Base-by-base conservation (phyloP, 768 basidiomycete genomes). In the Agrocybe praecox region DNA sequence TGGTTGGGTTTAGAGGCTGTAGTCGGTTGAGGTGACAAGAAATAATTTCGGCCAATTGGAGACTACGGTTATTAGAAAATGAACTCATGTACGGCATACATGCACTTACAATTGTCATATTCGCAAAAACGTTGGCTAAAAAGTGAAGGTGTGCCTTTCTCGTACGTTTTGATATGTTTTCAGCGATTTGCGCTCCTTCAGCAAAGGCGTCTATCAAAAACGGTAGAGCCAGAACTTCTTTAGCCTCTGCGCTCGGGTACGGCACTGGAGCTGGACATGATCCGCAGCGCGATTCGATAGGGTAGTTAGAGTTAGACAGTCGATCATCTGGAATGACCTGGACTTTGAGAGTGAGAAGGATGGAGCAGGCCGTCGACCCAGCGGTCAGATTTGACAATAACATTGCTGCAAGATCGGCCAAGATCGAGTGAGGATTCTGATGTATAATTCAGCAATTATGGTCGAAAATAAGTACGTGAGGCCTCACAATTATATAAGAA, bases 361-460 rank as follows among this genome's bases (percentile, higher is more conserved):
- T 69, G 10, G 81, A 75, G 61, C 91, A 89, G 52, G 90, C 82
- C 0, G 81, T 72, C 2, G 90, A 79, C 44, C 91, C 87, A 5
- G 90, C 82, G 9, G 94, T 91, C 32, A 97, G 75, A 74, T 98
- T 98, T n/a, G 95, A 96, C 10, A 98, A 81, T 1, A 98, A 79
- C 96, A 98, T 98, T n/a, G 93, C 83, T 2, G 95, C 94, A 18
- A 98, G 85, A 76, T 98, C 96, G 32, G 94, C 94, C 23, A 98
- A 88, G 55, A 89, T 86, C 10, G 96, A 87, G 58, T 89, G 85
- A n/a, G 92, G 89, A 72, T 94, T 90, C 95, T 98, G 63, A 10
- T 26, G 6, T 11, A n/a, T 11, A 21, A 12, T 36, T 40, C 36
- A 40, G 11, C 22, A 29, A 24, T 12, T 1, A 9, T 40, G 22